phyloP scores from a whole-genome alignment of 495 filamentous ascomycete genomes.

The Aspergillus bridgeri region DNA sequence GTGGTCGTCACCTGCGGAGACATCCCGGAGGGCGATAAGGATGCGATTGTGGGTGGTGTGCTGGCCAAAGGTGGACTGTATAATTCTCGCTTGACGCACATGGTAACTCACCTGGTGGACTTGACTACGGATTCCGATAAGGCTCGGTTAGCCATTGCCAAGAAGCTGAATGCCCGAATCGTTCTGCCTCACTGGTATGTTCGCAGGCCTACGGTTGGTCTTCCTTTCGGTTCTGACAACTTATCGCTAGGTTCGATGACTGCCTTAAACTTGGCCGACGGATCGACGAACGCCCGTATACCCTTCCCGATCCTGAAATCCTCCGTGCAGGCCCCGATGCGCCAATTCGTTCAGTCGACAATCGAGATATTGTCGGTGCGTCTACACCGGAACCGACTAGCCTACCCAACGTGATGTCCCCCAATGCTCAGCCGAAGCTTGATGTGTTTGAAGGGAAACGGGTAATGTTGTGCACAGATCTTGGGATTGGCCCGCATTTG shows the following conservation, averaged over 20 bases:
- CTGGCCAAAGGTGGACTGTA: slow-evolving; percentile 86
- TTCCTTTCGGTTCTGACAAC: neutral
- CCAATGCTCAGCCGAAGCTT: slow-evolving; percentile 30
- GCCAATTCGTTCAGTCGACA: slow-evolving; percentile 51
- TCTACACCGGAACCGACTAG: slow-evolving; percentile 60
- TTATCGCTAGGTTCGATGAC: slow-evolving; percentile 76
- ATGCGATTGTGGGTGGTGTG: slow-evolving; percentile 86
- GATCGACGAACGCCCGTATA: slow-evolving; percentile 85
- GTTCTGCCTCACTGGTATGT: slow-evolving; percentile 93
- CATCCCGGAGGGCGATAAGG: slow-evolving; percentile 83
- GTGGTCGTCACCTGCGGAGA: slow-evolving; percentile 74
- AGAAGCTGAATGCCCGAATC: slow-evolving; percentile 67
- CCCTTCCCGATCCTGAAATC: slow-evolving; percentile 82
- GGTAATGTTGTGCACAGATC: slow-evolving; percentile 61
- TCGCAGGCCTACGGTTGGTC: neutral
- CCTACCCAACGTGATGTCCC: slow-evolving; percentile 42
- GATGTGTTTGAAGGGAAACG: slow-evolving; percentile 55
- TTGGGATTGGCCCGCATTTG: slow-evolving; percentile 63
- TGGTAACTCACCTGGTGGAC: slow-evolving; percentile 87
- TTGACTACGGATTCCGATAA: slow-evolving; percentile 71
- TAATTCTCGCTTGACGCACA: slow-evolving; percentile 60
- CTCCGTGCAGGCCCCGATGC: slow-evolving; percentile 53
- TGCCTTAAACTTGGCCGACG: slow-evolving; percentile 86
- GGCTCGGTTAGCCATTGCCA: slow-evolving; percentile 59
- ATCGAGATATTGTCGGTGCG: slow-evolving; percentile 68